These are phyloP conservation scores for Closterium sp. DNA, from an alignment of 139 green algal species.

Conservation along the genomic window DNA sequence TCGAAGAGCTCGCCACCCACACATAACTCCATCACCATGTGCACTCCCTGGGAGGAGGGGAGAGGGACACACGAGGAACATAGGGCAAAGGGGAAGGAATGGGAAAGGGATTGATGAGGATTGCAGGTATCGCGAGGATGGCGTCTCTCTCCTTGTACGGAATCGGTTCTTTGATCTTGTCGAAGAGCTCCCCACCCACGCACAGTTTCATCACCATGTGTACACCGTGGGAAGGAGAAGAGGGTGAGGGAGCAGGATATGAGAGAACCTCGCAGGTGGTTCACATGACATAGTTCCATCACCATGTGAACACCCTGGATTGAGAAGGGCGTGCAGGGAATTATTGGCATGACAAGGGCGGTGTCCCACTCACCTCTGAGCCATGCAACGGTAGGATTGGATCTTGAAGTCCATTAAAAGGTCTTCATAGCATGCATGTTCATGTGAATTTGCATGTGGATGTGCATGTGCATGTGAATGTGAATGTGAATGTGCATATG, in stretches of 20 bases:
- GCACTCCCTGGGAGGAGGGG: background rate
- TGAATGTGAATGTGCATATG: too few species aligned
- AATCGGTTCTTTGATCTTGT: background rate
- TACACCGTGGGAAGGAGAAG: background rate
- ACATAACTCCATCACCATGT: slow-evolving; percentile 6
- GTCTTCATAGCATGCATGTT: too few species aligned
- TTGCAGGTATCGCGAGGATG: background rate
- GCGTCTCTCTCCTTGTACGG: background rate
- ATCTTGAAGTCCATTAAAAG: too few species aligned
- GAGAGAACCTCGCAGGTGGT: background rate
- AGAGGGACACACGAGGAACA: too few species aligned
- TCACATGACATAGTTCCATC: background rate
- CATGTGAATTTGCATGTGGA: too few species aligned
- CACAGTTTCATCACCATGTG: background rate
- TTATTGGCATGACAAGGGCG: too few species aligned
- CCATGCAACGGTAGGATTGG: too few species aligned
- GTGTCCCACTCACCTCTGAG: too few species aligned
- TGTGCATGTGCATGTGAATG: too few species aligned
- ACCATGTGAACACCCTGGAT: slow-evolving; percentile 1
- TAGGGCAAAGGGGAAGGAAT: too few species aligned
- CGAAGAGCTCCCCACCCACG: background rate
- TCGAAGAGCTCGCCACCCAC: background rate
- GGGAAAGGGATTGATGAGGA: too few species aligned
- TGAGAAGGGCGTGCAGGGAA: too few species aligned
- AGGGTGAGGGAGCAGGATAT: background rate